Base-by-base conservation (phyloP, 805 yeast species). In the Phaffomyces thermotolerans region DNA sequence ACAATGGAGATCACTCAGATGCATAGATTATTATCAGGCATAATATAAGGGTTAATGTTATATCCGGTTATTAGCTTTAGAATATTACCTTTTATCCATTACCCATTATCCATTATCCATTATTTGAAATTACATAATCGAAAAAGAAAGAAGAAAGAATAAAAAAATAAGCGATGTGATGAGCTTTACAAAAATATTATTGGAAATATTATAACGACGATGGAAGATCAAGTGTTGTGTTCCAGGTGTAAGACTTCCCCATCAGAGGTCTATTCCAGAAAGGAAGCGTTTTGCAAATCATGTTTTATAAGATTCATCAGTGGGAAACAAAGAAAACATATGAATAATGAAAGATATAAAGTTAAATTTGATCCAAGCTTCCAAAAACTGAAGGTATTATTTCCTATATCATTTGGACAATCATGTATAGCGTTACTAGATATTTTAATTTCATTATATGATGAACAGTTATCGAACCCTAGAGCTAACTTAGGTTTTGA, bases 311-410 rank as follows among this genome's bases (percentile, higher is more conserved):
- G 79, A 46, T 90, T 87, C 58, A 69, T 90, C 32, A 72, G 82
- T 45, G 81, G 86, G 22, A 90, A 90, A 60, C 89, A 86, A 62
- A 71, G 95, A 48, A 84, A 83, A 56, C 84, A 74, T 56, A 79
- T 91, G 88, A 50, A 57, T 7, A 76, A 73, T 50, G 89, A 84
- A 13, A 76, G 71, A 43, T 89, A 75, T 64, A 84, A 86, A 56
- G 90, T 84, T 20, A 75, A 80, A 53, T 88, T 73, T 53, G 78
- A 76, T 13, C 63, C 64, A 2, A 65, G 66, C 15, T 66, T 64
- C 4, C 66, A 58, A 13, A 44, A 58, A 3, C 78, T 74, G 15
- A 72, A 64, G 29, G 72, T 82, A 0, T 54, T 84, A 24, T 57
- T 87, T 4, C 76, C 90, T 3, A 55, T 84, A 3, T 81, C 90